Conservation (phyloP, 805 yeast species). For the Isabelozyma pseudorhagii region DNA sequence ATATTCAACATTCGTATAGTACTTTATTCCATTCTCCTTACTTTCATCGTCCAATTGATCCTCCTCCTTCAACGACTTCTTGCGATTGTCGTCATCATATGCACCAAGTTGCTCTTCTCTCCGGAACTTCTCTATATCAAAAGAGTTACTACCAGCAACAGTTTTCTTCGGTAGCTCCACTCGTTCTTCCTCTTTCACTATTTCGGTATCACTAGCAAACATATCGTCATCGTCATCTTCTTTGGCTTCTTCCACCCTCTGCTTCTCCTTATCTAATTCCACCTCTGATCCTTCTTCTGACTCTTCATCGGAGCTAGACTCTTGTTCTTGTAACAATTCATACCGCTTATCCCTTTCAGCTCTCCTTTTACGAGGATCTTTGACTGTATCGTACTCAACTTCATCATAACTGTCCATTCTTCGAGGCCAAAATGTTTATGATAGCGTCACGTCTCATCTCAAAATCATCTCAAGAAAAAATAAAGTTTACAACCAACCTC, state of each 20-base stretch:
- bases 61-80: slow-evolving; percentile 2
- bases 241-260: slow-evolving; percentile 3
- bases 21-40: slow-evolving; percentile 9
- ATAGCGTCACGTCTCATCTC: neutral
- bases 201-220: slow-evolving; percentile 34
- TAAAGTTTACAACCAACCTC: neutral
- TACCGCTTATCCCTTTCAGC: neutral
- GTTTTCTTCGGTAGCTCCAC: slow-evolving; percentile 13
- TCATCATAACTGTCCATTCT: neutral
- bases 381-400: neutral
- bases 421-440: neutral
- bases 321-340: neutral
- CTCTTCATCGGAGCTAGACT: neutral
- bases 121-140: slow-evolving; percentile 21
- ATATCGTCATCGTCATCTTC: slow-evolving; percentile 26
- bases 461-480: neutral
- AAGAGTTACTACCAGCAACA: slow-evolving; percentile 4
- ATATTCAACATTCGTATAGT: slow-evolving; percentile 27
- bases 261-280: neutral
- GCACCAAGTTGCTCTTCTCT: slow-evolving; percentile 18
- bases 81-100: slow-evolving; percentile 9
- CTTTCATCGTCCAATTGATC: slow-evolving; percentile 10
- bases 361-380: neutral
- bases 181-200: slow-evolving; percentile 4
- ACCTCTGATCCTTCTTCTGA: neutral